Percentiles rank a stretch among this genome's conserved stretches.
phyloP scores from a whole-genome alignment of 805 yeast species.

The Sugiyamaella lignohabitans region DNA sequence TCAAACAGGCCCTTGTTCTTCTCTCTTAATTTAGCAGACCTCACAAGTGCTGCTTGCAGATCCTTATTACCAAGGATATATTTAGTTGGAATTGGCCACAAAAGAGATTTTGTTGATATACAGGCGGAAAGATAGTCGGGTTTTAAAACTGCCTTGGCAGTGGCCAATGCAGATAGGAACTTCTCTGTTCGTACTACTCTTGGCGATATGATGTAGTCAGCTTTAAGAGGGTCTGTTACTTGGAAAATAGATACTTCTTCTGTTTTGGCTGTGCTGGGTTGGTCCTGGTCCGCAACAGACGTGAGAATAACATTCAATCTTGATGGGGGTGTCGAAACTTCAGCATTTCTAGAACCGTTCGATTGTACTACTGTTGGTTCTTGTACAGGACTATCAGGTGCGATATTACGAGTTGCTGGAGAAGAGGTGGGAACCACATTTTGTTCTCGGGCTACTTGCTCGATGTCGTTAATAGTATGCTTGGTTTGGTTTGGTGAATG shows the following conservation, averaged over 20 bases:
- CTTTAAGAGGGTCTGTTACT: slow-evolving; percentile 34
- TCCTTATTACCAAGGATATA: slow-evolving; percentile 26
- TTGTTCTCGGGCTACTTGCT: not conserved
- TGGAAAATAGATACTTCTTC: slow-evolving; percentile 53
- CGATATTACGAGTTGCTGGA: not conserved
- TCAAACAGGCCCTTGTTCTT: slow-evolving; percentile 36
- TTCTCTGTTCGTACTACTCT: slow-evolving; percentile 80
- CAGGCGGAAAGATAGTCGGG: slow-evolving; percentile 26
- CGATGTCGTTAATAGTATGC: no score
- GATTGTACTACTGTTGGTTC: no score
- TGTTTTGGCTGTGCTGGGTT: slow-evolving; percentile 15
- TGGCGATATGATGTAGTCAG: slow-evolving; percentile 60
- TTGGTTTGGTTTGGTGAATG: slow-evolving; percentile 5
- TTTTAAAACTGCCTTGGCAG: slow-evolving; percentile 31
- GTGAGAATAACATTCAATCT: slow-evolving; percentile 18
- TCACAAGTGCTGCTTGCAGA: slow-evolving; percentile 16
- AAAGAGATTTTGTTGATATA: slow-evolving; percentile 14
- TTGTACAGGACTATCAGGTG: slow-evolving; percentile 3
- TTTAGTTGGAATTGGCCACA: slow-evolving; percentile 19
- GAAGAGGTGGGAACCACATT: no score
- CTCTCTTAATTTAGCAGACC: slow-evolving; percentile 20
- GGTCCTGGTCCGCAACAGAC: slow-evolving; percentile 26
- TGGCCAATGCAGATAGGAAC: slow-evolving; percentile 64
- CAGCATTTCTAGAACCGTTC: not conserved
- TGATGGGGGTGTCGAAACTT: slow-evolving; percentile 7